Evolutionary conservation across 768 basidiomycete genomes (phyloP).

Genomic region (Asterophora parasitica): DNA sequence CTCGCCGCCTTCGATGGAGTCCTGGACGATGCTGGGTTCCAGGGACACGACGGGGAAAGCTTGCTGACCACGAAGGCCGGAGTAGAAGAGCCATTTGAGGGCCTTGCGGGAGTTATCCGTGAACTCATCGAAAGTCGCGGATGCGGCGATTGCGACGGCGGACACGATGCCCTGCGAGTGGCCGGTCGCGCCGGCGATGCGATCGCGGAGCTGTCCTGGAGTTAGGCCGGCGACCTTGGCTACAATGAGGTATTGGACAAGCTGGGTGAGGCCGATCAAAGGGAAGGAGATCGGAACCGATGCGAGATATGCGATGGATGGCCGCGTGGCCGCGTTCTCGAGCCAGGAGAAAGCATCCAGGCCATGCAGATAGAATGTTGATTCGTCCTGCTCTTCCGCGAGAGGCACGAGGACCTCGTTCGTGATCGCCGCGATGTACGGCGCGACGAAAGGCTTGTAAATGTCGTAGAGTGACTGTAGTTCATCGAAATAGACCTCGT

Average conservation of each 20-base stretch:
- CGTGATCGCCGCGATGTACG: conserved; percentile 64
- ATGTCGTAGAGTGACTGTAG: conserved; percentile 87
- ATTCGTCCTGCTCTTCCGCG: conserved; percentile 51
- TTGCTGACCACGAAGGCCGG: conserved; percentile 89
- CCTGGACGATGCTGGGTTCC: conserved; percentile 83
- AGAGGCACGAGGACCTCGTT: conserved; percentile 68
- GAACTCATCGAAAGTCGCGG: conserved; percentile 71
- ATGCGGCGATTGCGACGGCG: conserved; percentile 84
- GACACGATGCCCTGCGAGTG: conserved; percentile 97
- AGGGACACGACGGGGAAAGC: conserved; percentile 90
- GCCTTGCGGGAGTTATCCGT: conserved; percentile 75
- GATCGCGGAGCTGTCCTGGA: conserved; percentile 74
- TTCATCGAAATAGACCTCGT: conserved; percentile 98
- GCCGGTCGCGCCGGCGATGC: conserved; percentile 85
- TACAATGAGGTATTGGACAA: conserved; percentile 84
- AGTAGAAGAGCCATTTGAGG: conserved; percentile 88
- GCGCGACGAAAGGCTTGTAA: conserved; percentile 80
- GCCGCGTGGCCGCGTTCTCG: conserved; percentile 60
- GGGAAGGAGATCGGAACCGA: conserved; percentile 93
- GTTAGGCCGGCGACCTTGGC: conserved; percentile 71
- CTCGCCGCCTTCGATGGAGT: conserved; percentile 88
- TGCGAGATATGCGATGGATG: conserved; percentile 80
- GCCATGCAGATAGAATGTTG: conserved; percentile 72
- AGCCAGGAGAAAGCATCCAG: conserved; percentile 86
- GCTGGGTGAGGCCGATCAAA: conserved; percentile 93